phyloP scores from a whole-genome alignment of 345 rosid genomes.

The Eucalyptus pauciflora region DNA sequence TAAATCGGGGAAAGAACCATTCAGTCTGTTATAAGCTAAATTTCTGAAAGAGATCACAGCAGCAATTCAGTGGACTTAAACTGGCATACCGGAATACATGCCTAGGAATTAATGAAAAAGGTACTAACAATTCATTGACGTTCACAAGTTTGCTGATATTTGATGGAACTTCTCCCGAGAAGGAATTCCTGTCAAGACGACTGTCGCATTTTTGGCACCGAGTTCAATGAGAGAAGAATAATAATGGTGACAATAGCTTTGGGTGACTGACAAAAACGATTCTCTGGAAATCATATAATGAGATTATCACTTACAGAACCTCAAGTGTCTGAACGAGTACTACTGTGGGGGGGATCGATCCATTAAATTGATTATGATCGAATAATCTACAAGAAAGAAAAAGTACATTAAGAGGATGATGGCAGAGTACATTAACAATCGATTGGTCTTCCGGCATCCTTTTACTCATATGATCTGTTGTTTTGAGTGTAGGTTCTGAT shows the following conservation, averaged over 20 bases:
- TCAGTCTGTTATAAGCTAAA: constrained; percentile 68
- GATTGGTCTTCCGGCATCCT: neutral
- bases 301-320: constrained; percentile 76
- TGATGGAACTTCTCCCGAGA: constrained; percentile 51
- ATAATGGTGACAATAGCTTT: neutral
- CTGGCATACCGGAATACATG: neutral
- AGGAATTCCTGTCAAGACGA: constrained; percentile 86
- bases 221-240: neutral
- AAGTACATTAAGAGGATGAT: neutral
- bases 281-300: neutral
- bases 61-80: neutral
- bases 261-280: neutral
- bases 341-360: constrained; percentile 56
- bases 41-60: constrained; percentile 31
- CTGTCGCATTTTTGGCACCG: constrained; percentile 28
- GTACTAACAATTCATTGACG: constrained; percentile 63
- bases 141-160: constrained; percentile 70
- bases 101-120: neutral
- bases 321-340: constrained; percentile 78
- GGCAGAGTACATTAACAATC: neutral
- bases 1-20: constrained; percentile 74
- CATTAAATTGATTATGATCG: constrained; percentile 66
- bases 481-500: too few species aligned
- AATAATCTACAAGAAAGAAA: constrained; percentile 33
- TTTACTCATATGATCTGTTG: too few species aligned